These are phyloP conservation scores for Penicillium herquei DNA, from an alignment of 495 filamentous ascomycete species.

Conservation along the genomic window DNA sequence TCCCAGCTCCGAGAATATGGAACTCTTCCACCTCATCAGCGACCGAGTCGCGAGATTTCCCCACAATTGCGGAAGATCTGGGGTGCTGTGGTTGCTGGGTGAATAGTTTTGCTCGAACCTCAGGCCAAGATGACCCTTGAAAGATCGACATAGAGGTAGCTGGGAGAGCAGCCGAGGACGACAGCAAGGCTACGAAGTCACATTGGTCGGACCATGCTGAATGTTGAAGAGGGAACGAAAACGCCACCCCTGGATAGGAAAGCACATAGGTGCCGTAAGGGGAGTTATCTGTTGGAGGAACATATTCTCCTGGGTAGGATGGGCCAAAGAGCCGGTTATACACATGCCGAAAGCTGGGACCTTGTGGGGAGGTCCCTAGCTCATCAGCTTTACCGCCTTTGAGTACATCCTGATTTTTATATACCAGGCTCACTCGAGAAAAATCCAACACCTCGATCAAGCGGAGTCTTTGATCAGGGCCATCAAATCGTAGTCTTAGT, in stretches of 20 bases:
- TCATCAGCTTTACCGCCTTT: conserved; percentile 55
- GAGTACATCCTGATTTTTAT: conserved; percentile 82
- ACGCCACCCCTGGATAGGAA: conserved; percentile 91
- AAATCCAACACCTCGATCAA: conserved; percentile 92
- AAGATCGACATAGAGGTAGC: conserved; percentile 87
- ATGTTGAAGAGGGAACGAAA: conserved; percentile 77
- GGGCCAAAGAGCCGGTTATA: conserved; percentile 89
- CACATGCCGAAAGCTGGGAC: conserved; percentile 85
- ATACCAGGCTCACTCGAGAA: conserved; percentile 73
- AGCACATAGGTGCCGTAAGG: conserved; percentile 73
- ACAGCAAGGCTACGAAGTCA: conserved; percentile 83
- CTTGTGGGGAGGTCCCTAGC: conserved; percentile 39
- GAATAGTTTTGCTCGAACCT: conserved; percentile 73
- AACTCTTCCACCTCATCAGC: conserved; percentile 82
- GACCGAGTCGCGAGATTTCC: conserved; percentile 61
- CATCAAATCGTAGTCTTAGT: conserved; percentile 87
- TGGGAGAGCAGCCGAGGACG: conserved; percentile 68
- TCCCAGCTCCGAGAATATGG: conserved; percentile 69
- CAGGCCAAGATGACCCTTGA: conserved; percentile 83
- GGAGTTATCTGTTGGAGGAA: conserved; percentile 54
- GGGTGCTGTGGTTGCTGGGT: conserved; percentile 68
- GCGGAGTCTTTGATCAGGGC: conserved; percentile 84
- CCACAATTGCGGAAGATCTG: conserved; percentile 51
- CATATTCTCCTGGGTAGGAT: conserved; percentile 88
- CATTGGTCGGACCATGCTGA: conserved; percentile 77